Evolutionary conservation across 306 rosid genomes (phyloP).

Genomic region (Casuarina cunninghamiana): DNA sequence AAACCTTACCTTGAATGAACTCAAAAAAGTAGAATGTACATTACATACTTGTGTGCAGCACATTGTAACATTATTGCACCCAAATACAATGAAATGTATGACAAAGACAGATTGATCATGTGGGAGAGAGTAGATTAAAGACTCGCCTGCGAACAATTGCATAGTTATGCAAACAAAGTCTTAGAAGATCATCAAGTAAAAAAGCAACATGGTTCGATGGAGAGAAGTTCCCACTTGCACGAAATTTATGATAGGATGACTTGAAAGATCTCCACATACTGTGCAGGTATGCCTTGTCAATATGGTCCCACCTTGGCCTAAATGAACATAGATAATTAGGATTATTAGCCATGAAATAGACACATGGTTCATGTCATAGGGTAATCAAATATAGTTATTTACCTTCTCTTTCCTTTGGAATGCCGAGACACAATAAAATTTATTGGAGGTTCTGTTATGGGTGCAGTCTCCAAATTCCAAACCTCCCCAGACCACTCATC

Average conservation of each 20-base stretch:
- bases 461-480: conserved; percentile 96
- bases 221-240: conserved; percentile 59
- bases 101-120: neutral
- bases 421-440: conserved; percentile 79
- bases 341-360: conserved; percentile 9
- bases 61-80: neutral
- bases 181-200: conserved; percentile 82
- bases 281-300: conserved; percentile 97
- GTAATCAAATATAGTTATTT: conserved; percentile 11
- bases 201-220: conserved; percentile 77
- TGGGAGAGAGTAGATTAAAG: neutral
- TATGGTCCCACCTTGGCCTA: conserved; percentile 99
- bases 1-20: neutral
- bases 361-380: conserved; percentile 22
- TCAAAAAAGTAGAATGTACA: neutral
- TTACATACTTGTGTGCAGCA: neutral
- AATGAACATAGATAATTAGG: conserved; percentile 23
- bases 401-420: conserved; percentile 93
- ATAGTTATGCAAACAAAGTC: conserved; percentile 81
- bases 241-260: conserved; percentile 81
- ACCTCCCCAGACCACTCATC: conserved; percentile 96
- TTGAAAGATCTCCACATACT: conserved; percentile 98
- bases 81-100: neutral
- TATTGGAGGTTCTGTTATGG: conserved; percentile 82
- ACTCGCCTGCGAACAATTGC: conserved; percentile 95